A percentile compares a stretch with the other conserved stretches of the same genome.
These are phyloP conservation scores for Peronospora destructor DNA, from an alignment of 352 stramenopile genomes.

Conservation along the genomic window DNA sequence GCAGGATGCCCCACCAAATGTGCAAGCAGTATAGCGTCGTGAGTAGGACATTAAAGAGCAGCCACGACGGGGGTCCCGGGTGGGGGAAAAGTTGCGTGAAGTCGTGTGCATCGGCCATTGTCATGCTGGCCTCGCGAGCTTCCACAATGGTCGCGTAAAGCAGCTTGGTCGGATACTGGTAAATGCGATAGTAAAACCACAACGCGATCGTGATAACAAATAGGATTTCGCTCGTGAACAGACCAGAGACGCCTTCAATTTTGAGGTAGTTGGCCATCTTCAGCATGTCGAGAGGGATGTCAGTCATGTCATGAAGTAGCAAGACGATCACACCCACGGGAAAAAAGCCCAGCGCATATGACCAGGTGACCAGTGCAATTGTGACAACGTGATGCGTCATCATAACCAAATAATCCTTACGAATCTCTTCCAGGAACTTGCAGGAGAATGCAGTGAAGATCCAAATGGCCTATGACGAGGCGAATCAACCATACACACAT, in stretches of 20 bases:
- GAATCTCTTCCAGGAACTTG: constrained; percentile 84
- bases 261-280: constrained; percentile 90
- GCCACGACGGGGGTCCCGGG: constrained; percentile 68
- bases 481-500: not conserved
- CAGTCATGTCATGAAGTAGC: constrained; percentile 80
- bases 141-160: constrained; percentile 73
- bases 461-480: constrained; percentile 61
- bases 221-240: constrained; percentile 70
- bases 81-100: constrained; percentile 58
- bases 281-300: constrained; percentile 83
- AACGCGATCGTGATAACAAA: constrained; percentile 55
- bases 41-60: constrained; percentile 79
- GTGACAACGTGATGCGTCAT: constrained; percentile 87
- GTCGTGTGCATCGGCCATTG: constrained; percentile 60
- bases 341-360: constrained; percentile 72
- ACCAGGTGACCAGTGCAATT: constrained; percentile 81
- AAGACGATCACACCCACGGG: constrained; percentile 80
- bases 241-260: constrained; percentile 57
- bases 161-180: constrained; percentile 75
- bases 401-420: constrained; percentile 87
- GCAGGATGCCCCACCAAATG: constrained; percentile 78
- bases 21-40: constrained; percentile 68
- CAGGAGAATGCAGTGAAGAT: constrained; percentile 87
- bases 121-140: constrained; percentile 69
- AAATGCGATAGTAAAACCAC: constrained; percentile 86